Conservation (phyloP, 2,329 filamentous ascomycete species). For the Fusarium agapanthi region DNA sequence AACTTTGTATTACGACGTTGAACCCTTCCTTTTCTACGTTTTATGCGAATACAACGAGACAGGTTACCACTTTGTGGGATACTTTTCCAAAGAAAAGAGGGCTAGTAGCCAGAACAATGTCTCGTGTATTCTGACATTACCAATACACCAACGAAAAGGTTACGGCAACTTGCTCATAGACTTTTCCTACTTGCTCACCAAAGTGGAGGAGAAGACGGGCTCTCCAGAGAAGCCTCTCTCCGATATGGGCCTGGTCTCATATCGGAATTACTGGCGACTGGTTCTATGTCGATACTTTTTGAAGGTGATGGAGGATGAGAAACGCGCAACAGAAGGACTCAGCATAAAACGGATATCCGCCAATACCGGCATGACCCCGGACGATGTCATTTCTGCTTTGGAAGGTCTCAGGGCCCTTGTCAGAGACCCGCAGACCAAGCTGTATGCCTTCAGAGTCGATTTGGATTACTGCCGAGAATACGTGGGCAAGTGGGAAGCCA, state of each 20-base stretch:
- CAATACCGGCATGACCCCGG: slow-evolving; percentile 92
- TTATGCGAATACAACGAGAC: slow-evolving; percentile 92
- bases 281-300: slow-evolving; percentile 87
- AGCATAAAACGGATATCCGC: slow-evolving; percentile 79
- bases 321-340: slow-evolving; percentile 57
- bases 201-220: slow-evolving; percentile 91
- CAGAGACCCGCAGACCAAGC: slow-evolving; percentile 85
- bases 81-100: slow-evolving; percentile 98
- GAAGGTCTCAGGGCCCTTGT: slow-evolving; percentile 91
- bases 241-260: slow-evolving; percentile 97
- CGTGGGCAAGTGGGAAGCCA: slow-evolving; percentile 87
- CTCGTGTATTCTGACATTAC: slow-evolving; percentile 93
- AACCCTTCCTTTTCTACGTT: slow-evolving; percentile 96
- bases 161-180: slow-evolving; percentile 97
- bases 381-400: slow-evolving; percentile 93
- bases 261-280: slow-evolving; percentile 96
- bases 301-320: slow-evolving; percentile 49
- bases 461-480: slow-evolving; percentile 86
- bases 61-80: slow-evolving; percentile 97
- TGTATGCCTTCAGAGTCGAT: slow-evolving; percentile 90
- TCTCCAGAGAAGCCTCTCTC: slow-evolving; percentile 97
- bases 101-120: slow-evolving; percentile 96
- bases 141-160: slow-evolving; percentile 95
- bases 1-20: slow-evolving; percentile 97
- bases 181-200: slow-evolving; percentile 95